phyloP scores from a whole-genome alignment of 2,329 filamentous ascomycete species.

The Macroventuria anomochaeta region DNA sequence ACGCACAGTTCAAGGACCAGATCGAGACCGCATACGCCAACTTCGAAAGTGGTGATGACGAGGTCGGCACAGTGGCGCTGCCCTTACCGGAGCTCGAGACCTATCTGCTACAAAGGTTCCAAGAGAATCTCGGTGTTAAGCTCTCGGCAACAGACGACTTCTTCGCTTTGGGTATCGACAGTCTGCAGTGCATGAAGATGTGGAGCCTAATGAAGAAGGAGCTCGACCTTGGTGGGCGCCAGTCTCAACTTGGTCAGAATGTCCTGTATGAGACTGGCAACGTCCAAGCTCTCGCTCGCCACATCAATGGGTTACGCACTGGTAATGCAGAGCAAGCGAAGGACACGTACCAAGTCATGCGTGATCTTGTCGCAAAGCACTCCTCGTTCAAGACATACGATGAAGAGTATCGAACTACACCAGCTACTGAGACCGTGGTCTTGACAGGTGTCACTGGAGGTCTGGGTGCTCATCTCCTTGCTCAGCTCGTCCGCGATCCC shows the following conservation, averaged over 20 bases:
- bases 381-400: conserved; percentile 42
- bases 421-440: conserved; percentile 37
- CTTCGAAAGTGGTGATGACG: conserved; percentile 31
- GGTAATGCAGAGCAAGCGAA: conserved; percentile 45
- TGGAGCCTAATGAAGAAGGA: conserved; percentile 60
- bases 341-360: conserved; percentile 54
- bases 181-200: conserved; percentile 64
- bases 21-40: conserved; percentile 56
- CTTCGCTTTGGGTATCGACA: conserved; percentile 65
- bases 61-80: conserved; percentile 31
- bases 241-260: conserved; percentile 58
- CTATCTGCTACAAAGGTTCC: conserved; percentile 31
- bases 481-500: conserved; percentile 39
- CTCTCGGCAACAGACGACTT: conserved; percentile 57
- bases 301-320: conserved; percentile 53
- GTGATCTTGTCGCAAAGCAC: conserved; percentile 55
- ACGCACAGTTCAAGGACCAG: conserved; percentile 55
- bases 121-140: conserved; percentile 28
- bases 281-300: conserved; percentile 53
- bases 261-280: conserved; percentile 66
- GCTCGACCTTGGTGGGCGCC: conserved; percentile 55
- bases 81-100: conserved; percentile 42
- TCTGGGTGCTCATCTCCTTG: conserved; percentile 65
- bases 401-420: background rate
- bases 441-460: conserved; percentile 72